Evolutionary conservation across 805 yeast genomes (phyloP).

Genomic region (Sungouiozyma ichnusensis): DNA sequence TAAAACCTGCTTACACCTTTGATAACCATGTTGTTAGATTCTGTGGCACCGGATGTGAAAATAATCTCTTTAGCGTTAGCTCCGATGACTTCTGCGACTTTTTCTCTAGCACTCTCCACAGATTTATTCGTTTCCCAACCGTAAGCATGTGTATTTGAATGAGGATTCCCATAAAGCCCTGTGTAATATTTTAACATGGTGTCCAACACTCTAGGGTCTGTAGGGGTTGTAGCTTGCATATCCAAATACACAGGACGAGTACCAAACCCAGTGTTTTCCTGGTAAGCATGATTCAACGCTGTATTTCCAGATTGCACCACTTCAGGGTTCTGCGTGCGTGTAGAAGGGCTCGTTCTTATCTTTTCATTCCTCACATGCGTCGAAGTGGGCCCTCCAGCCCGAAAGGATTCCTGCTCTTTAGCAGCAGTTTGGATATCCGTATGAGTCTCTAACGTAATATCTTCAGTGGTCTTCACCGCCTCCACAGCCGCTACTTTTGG

Average conservation of each 20-base stretch:
- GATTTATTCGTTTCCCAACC: conserved; percentile 98
- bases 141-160: conserved; percentile 90
- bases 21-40: conserved; percentile 85
- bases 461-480: conserved; percentile 18
- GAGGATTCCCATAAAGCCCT: conserved; percentile 95
- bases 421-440: conserved; percentile 27
- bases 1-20: conserved; percentile 96
- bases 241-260: conserved; percentile 90
- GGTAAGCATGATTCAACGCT: conserved; percentile 32
- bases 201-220: conserved; percentile 92
- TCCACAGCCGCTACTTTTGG: no score
- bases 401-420: conserved; percentile 21
- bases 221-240: conserved; percentile 97
- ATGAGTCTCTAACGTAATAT: conserved; percentile 23
- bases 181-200: conserved; percentile 79
- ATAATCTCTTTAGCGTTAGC: conserved; percentile 97
- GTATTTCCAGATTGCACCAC: conserved; percentile 20
- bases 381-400: conserved; percentile 4
- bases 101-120: conserved; percentile 75
- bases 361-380: no score
- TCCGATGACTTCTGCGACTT: conserved; percentile 72
- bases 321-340: conserved; percentile 8
- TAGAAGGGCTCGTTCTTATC: conserved; percentile 10
- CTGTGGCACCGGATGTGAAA: conserved; percentile 97
- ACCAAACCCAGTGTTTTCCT: conserved; percentile 39